Evolutionary conservation across 768 basidiomycete genomes (phyloP).

Genomic region (Galerina sulciceps): DNA sequence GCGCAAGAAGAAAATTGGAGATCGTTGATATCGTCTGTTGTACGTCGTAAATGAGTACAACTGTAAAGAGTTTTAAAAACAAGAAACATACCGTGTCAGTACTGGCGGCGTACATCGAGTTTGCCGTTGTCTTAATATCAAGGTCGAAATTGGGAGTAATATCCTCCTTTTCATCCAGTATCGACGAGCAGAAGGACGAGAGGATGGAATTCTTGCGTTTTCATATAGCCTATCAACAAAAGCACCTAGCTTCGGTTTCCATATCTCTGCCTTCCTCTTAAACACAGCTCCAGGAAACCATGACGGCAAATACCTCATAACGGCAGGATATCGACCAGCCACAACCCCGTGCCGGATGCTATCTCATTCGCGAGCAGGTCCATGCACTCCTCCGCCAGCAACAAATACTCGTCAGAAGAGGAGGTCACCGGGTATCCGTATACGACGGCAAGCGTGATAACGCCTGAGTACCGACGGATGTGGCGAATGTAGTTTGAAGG

Average conservation of each 20-base stretch:
- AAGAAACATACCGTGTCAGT: slow-evolving; percentile 18
- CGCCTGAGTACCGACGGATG: slow-evolving; percentile 26
- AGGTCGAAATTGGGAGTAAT: slow-evolving; percentile 19
- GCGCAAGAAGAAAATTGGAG: slow-evolving; percentile 30
- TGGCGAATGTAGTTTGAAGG: slow-evolving; percentile 27
- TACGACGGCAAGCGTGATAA: slow-evolving; percentile 38
- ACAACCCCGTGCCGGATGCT: slow-evolving; percentile 4
- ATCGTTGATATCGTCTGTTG: slow-evolving; percentile 19
- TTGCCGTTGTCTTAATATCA: slow-evolving; percentile 11
- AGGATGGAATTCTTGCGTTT: slow-evolving; percentile 6
- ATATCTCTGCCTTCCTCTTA: slow-evolving; percentile 16
- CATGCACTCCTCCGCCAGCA: slow-evolving; percentile 2
- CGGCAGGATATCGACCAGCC: slow-evolving; percentile 12
- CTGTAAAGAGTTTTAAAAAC: not conserved
- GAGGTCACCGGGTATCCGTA: slow-evolving; percentile 33
- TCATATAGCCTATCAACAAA: slow-evolving; percentile 15
- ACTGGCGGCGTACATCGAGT: slow-evolving; percentile 22
- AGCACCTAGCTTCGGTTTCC: slow-evolving; percentile 13
- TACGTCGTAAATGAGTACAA: not conserved
- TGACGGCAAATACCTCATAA: slow-evolving; percentile 2
- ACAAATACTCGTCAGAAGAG: slow-evolving; percentile 21
- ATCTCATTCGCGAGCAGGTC: not conserved
- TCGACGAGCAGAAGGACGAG: not conserved
- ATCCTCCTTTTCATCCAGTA: not conserved
- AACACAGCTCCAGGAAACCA: slow-evolving; percentile 15